phyloP scores from a whole-genome alignment of 192 early-diverging fungal species.

The Mortierella antarctica region DNA sequence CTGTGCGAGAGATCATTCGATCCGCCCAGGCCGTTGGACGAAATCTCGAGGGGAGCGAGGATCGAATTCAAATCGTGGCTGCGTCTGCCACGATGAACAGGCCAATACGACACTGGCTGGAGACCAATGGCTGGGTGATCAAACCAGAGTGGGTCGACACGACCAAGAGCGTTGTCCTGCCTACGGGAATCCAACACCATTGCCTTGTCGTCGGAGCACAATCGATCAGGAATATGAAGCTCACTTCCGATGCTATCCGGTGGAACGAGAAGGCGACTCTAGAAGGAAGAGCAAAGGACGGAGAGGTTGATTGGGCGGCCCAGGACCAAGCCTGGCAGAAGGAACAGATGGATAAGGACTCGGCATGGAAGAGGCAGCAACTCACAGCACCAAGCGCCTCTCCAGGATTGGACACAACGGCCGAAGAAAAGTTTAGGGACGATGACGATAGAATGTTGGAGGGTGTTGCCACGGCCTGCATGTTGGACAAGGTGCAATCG shows the following conservation, averaged over 20 bases:
- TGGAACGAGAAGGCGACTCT: background rate
- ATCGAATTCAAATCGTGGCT: slow-evolving; percentile 66
- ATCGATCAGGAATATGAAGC: slow-evolving; percentile 56
- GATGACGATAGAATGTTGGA: slow-evolving; percentile 64
- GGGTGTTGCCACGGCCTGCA: slow-evolving; percentile 54
- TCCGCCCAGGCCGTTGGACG: slow-evolving; percentile 19
- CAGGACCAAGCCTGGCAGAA: slow-evolving; percentile 24
- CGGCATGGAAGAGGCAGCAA: slow-evolving; percentile 28
- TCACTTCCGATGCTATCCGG: slow-evolving; percentile 1
- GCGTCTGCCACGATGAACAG: slow-evolving; percentile 82
- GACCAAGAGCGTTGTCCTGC: slow-evolving; percentile 46
- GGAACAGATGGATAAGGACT: slow-evolving; percentile 19
- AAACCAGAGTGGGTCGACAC: slow-evolving; percentile 72
- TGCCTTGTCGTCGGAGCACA: slow-evolving; percentile 59
- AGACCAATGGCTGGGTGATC: slow-evolving; percentile 58
- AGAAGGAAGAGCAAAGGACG: background rate
- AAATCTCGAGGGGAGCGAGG: background rate
- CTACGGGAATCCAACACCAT: slow-evolving; percentile 61
- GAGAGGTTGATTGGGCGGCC: slow-evolving; percentile 25
- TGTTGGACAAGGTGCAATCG: slow-evolving; percentile 56
- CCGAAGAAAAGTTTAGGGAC: slow-evolving; percentile 48
- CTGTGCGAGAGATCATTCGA: slow-evolving; percentile 39
- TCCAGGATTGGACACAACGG: background rate
- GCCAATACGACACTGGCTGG: slow-evolving; percentile 66
- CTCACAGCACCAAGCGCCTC: background rate